Percentiles rank a stretch among this genome's conserved stretches.
These are phyloP conservation scores for Paulownia fortunei DNA, from an alignment of 257 asterid species.

Conservation along the genomic window DNA sequence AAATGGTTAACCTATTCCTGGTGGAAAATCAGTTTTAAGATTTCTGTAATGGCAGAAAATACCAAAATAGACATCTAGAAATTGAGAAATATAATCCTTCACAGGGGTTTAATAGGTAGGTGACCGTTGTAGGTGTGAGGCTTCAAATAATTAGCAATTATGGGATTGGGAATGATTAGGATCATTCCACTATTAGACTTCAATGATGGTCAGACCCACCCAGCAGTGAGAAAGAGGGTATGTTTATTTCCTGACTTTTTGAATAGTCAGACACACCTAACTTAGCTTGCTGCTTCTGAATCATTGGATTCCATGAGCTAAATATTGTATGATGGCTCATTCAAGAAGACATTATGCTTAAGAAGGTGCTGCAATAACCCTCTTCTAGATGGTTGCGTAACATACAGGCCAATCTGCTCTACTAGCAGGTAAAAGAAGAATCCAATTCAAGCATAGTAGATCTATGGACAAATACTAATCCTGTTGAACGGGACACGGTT, in stretches of 20 bases:
- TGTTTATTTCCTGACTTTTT: not conserved
- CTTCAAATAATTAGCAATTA: not conserved
- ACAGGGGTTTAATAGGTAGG: not conserved
- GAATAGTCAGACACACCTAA: not conserved
- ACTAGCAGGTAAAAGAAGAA: not conserved
- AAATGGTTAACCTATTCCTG: too few species aligned
- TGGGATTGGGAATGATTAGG: not conserved
- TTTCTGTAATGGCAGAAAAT: not conserved
- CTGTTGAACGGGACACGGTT: too few species aligned
- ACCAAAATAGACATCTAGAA: not conserved
- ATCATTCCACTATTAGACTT: not conserved
- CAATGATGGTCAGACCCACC: slow-evolving; percentile 20
- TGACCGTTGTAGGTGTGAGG: slow-evolving; percentile 15
- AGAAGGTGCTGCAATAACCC: too few species aligned
- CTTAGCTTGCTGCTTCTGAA: not conserved
- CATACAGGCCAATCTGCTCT: not conserved
- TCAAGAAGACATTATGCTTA: not conserved
- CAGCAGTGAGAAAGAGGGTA: not conserved
- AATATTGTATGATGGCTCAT: not conserved
- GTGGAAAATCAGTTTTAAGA: too few species aligned
- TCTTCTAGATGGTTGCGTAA: too few species aligned
- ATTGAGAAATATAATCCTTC: not conserved
- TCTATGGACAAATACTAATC: too few species aligned
- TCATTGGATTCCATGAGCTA: not conserved
- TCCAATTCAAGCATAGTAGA: too few species aligned